Evolutionary conservation across 2,329 filamentous ascomycete species (phyloP), one percentile per base, ranked within the genome.

Genomic region (Epichloe aotearoae): DNA sequence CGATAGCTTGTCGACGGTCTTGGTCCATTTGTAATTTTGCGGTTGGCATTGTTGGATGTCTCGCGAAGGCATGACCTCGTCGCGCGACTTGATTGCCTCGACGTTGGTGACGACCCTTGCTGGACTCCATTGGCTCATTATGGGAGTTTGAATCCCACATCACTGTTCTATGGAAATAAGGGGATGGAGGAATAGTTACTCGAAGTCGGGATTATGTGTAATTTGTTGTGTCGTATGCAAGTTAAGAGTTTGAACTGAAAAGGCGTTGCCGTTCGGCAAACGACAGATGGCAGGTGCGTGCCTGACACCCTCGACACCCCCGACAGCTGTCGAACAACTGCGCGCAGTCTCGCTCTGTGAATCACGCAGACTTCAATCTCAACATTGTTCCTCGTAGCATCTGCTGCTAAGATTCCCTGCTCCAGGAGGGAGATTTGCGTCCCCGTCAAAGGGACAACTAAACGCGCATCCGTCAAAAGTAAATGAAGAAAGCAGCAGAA

Each of bases 21-120:
- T 46, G 43, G 37, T 62, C 53, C 5, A 54, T 17, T 41, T 62
- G 62, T 1, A 54, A 55, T 17, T 61, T 62, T 3, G 57, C 56
- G 3, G 57, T 58, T 26, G 48, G 41, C 57, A 62, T 59, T 5
- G 8, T 39, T 12, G 19, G 19, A 26, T 2, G 3, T 12, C 0
- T 40, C 7, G 5, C 8, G 46, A 49, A 52, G 15, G 6, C 10
- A 19, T 30, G 23, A 3, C 1, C 3, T 14, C 11, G 20, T 19
- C 17, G 43, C 8, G 20, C 30, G 8, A 30, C 36, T 11, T 39
- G 17, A 10, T 30, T 33, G 4, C n/a, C 46, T 15, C 5, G 38
- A 41, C 3, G 38, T 34, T 40, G 37, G n/a, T 26, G 37, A n/a
- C 30, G 15, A 19, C 33, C 39, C 19, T 19, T 10, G 33, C 26